Evolutionary conservation across 768 basidiomycete species (phyloP).

Genomic region (Leccinum incarnatum): DNA sequence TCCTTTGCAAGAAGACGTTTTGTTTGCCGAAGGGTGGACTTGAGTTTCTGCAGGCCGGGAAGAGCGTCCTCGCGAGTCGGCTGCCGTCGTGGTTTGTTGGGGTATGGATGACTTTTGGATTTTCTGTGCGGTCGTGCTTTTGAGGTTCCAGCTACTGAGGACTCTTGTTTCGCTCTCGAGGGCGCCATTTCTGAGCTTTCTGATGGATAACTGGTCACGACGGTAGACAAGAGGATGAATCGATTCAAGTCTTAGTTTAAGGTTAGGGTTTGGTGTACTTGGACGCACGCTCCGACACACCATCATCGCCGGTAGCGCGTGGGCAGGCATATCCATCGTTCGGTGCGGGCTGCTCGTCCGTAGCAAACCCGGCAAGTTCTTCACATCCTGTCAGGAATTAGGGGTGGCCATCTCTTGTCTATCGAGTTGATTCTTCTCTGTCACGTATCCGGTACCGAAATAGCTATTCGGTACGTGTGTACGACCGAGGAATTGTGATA

Average conservation of each 20-base stretch:
- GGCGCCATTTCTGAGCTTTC: conserved; percentile 13
- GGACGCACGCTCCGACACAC: too few species aligned
- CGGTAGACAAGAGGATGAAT: too few species aligned
- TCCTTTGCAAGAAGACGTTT: conserved; percentile 82
- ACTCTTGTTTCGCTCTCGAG: conserved; percentile 11
- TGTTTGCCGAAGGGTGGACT: conserved; percentile 80
- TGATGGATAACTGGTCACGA: background rate
- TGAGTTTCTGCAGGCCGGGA: conserved; percentile 84
- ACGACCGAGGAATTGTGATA: background rate
- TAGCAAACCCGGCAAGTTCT: too few species aligned
- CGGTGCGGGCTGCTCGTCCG: too few species aligned
- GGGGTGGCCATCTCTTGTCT: too few species aligned
- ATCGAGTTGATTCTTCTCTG: background rate
- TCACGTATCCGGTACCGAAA: background rate
- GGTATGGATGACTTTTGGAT: conserved; percentile 13
- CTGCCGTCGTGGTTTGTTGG: conserved; percentile 6
- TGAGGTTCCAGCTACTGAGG: conserved; percentile 12
- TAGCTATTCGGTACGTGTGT: background rate
- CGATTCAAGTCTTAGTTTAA: conserved; percentile 1
- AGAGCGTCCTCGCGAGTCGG: conserved; percentile 14
- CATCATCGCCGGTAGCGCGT: too few species aligned
- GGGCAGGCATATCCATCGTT: too few species aligned
- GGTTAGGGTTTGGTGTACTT: conserved; percentile 14
- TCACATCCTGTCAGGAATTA: too few species aligned
- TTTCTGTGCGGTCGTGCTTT: conserved; percentile 14